Evolutionary conservation across 345 rosid genomes (phyloP), one percentile per base, ranked within the genome.

Genomic region (Linum trigynum): DNA sequence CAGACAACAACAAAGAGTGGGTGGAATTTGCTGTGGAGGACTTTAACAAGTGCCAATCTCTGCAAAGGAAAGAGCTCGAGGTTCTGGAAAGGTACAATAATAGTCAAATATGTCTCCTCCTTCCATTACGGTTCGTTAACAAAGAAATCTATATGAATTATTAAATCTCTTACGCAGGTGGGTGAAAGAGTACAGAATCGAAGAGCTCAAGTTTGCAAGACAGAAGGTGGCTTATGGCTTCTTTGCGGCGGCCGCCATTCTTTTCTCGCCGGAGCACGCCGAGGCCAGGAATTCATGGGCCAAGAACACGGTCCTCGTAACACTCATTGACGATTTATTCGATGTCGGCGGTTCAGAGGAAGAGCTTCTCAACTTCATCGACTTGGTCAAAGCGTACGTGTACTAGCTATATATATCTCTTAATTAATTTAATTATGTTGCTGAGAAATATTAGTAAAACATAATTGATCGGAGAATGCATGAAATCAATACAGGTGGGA

Each of bases 201-300:
- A 59, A 59, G 3, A 70, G 17, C 43, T 70, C 35, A 23, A 70
- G 38, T 70, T 45, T 65, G 74, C 68, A 7, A 64, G 74, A 32
- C 68, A 70, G 55, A 70, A 70, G 65, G 41, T 64, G 2, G 59
- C 9, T 32, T 70, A 70, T 15, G 63, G 61, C 1, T 65, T 10
- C 45, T 70, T 70, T 15, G 64, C 74, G n/a, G 53, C 38, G 5
- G 68, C 68, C 15, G 17, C 68, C 2, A 32, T 50, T 8, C 57
- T 50, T 17, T 64, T 48, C 14, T 39, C 48, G 3, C 73, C 73
- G 11, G 53, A 64, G 36, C 14, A 37, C 41, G 38, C 53, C 0
- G 68, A 70, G 10, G 73, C 68, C 45, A 62, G 73, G 32, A 59
- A 51, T 5, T 50, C 68, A 8, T 63, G 67, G 73, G 66, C 68